Percentiles rank a stretch among this genome's conserved stretches.
These are phyloP conservation scores for Hippophae tibetana DNA, from an alignment of 306 rosid species.

Conservation along the genomic window DNA sequence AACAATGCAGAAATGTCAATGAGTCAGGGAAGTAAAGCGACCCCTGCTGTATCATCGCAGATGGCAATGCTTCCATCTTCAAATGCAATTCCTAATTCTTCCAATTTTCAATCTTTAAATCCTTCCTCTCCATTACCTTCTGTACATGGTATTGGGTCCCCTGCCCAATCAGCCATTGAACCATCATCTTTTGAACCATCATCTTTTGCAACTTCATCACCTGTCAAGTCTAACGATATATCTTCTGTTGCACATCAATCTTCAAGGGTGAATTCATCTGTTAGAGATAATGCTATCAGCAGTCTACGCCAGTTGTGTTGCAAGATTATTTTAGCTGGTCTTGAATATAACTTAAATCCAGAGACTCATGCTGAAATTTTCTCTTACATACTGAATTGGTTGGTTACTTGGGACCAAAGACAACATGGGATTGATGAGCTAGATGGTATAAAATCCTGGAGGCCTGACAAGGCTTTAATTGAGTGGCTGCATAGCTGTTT, in stretches of 20 bases:
- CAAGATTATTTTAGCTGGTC: slow-evolving; percentile 84
- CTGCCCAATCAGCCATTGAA: slow-evolving; percentile 51
- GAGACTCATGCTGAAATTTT: slow-evolving; percentile 70
- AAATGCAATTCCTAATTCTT: slow-evolving; percentile 37
- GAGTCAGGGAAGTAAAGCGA: slow-evolving; percentile 63
- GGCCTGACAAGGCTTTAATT: slow-evolving; percentile 71
- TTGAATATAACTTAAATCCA: slow-evolving; percentile 68
- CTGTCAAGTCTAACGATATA: slow-evolving; percentile 71
- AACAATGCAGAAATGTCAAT: slow-evolving; percentile 56
- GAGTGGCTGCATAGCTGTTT: slow-evolving; percentile 97
- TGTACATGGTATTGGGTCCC: slow-evolving; percentile 85
- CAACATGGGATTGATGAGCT: slow-evolving; percentile 65
- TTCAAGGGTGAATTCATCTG: slow-evolving; percentile 42
- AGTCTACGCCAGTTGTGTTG: slow-evolving; percentile 97
- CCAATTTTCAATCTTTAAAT: slow-evolving; percentile 75
- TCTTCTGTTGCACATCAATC: slow-evolving; percentile 48
- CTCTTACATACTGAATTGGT: slow-evolving; percentile 87
- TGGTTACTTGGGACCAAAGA: slow-evolving; percentile 91
- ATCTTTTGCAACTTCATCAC: slow-evolving; percentile 55
- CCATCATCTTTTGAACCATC: slow-evolving; percentile 67
- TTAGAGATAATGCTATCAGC: slow-evolving; percentile 71
- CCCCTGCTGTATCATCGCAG: slow-evolving; percentile 62
- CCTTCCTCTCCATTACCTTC: slow-evolving; percentile 88
- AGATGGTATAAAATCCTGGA: slow-evolving; percentile 50
- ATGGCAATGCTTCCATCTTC: slow-evolving; percentile 58